These are phyloP conservation scores for Globisporangium irregulare DNA, from an alignment of 352 stramenopile species.

Conservation along the genomic window DNA sequence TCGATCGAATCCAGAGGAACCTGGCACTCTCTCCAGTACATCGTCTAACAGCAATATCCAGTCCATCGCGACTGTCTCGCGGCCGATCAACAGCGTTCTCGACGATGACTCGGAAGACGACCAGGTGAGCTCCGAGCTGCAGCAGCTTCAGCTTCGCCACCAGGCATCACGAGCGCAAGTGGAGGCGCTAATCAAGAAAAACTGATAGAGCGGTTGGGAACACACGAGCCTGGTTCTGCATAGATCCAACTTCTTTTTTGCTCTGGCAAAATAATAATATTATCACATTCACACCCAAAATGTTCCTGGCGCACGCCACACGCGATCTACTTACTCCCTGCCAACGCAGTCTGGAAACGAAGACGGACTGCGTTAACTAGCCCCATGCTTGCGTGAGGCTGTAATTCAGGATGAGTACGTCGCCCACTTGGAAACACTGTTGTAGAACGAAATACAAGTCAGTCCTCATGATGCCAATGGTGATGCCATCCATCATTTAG, in stretches of 20 bases:
- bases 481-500: background rate
- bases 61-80: conserved; percentile 20
- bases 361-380: conserved; percentile 23
- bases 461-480: background rate
- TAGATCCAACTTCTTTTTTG: background rate
- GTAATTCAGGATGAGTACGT: conserved; percentile 85
- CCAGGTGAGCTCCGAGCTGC: conserved; percentile 57
- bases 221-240: background rate
- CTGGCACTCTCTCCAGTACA: conserved; percentile 11
- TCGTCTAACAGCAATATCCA: conserved; percentile 22
- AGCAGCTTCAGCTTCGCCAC: conserved; percentile 67
- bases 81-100: conserved; percentile 48
- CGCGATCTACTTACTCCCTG: conserved; percentile 5
- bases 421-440: conserved; percentile 79
- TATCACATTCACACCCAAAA: conserved; percentile 13
- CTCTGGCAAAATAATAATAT: conserved; percentile 12
- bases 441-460: background rate
- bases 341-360: conserved; percentile 2
- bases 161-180: conserved; percentile 71
- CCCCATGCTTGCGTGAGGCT: conserved; percentile 83
- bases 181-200: conserved; percentile 57
- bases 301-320: background rate
- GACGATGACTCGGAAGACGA: conserved; percentile 65
- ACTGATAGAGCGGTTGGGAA: background rate
- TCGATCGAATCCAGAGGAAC: conserved; percentile 25